These are phyloP conservation scores for Neurospora tetrasperma DNA, from an alignment of 495 filamentous ascomycete genomes.

Conservation along the genomic window DNA sequence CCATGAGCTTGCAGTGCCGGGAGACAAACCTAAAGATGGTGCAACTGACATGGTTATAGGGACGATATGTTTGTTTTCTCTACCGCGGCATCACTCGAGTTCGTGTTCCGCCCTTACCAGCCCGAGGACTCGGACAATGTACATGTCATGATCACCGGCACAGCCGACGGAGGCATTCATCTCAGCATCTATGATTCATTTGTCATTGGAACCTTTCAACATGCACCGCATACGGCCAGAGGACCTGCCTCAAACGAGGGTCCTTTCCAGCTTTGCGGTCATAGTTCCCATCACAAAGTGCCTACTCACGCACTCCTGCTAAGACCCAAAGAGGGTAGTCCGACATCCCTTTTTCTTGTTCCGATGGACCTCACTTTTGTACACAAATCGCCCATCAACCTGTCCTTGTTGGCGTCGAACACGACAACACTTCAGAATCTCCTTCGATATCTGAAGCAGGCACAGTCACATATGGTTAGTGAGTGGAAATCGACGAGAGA, in stretches of 20 bases:
- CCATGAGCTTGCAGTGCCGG: neutral
- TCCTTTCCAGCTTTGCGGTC: conserved; percentile 37
- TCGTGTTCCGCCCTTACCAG: conserved; percentile 52
- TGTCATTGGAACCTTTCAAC: conserved; percentile 58
- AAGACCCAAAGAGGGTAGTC: conserved; percentile 19
- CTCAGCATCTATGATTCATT: conserved; percentile 87
- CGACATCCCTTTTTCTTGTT: conserved; percentile 45
- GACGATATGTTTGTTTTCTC: conserved; percentile 60
- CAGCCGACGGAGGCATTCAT: conserved; percentile 68
- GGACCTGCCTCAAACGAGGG: neutral
- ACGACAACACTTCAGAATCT: conserved; percentile 80
- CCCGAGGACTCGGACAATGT: conserved; percentile 58
- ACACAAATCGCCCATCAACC: conserved; percentile 62
- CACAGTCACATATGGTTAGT: conserved; percentile 58
- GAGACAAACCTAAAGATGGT: neutral
- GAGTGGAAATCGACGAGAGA: conserved; percentile 80
- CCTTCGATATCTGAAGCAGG: conserved; percentile 68
- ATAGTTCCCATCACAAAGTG: conserved; percentile 62
- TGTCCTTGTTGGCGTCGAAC: conserved; percentile 75
- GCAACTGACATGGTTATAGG: conserved; percentile 27
- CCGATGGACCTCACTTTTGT: conserved; percentile 80
- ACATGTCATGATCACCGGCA: conserved; percentile 72
- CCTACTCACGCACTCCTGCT: conserved; percentile 70
- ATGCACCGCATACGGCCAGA: conserved; percentile 11
- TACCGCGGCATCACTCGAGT: conserved; percentile 58